phyloP scores from a whole-genome alignment of 208 protist species.

The Blastocrithidia nonstop region DNA sequence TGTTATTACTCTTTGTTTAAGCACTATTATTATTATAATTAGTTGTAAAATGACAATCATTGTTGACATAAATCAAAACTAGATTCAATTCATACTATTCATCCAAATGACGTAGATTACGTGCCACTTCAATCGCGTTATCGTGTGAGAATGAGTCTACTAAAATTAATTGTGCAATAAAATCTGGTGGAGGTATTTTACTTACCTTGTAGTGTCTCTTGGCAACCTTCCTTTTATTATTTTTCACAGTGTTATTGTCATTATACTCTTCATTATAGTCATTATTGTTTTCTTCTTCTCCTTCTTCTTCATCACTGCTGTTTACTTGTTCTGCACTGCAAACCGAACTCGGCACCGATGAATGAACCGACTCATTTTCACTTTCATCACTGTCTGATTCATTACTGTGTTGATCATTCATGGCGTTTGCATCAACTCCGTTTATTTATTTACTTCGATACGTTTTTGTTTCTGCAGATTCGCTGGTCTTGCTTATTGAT shows the following conservation, averaged over 20 bases:
- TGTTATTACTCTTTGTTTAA: too few relatives aligned
- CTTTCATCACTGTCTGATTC: too few relatives aligned
- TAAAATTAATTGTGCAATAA: constrained; percentile 45
- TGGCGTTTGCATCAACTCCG: too few relatives aligned
- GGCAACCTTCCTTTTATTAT: not conserved
- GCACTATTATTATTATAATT: not conserved
- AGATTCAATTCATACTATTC: constrained; percentile 39
- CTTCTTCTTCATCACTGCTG: constrained; percentile 1
- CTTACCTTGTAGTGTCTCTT: too few relatives aligned
- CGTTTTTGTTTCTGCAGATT: too few relatives aligned
- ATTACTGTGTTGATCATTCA: too few relatives aligned
- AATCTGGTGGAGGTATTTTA: constrained; percentile 17
- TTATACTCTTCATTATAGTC: constrained; percentile 1
- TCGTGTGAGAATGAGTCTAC: constrained; percentile 77
- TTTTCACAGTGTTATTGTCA: constrained; percentile 5
- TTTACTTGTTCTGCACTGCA: constrained; percentile 3
- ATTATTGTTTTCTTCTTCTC: constrained; percentile 2
- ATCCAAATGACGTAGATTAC: constrained; percentile 55
- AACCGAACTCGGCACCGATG: too few relatives aligned
- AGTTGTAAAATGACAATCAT: not conserved
- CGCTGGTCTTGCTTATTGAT: too few relatives aligned
- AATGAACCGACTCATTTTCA: too few relatives aligned
- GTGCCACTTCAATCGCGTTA: constrained; percentile 40
- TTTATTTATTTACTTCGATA: too few relatives aligned
- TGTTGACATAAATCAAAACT: constrained; percentile 38